Conservation (phyloP, 1,284 basidiomycete genomes). For the Ceratobasidium theobromae region DNA sequence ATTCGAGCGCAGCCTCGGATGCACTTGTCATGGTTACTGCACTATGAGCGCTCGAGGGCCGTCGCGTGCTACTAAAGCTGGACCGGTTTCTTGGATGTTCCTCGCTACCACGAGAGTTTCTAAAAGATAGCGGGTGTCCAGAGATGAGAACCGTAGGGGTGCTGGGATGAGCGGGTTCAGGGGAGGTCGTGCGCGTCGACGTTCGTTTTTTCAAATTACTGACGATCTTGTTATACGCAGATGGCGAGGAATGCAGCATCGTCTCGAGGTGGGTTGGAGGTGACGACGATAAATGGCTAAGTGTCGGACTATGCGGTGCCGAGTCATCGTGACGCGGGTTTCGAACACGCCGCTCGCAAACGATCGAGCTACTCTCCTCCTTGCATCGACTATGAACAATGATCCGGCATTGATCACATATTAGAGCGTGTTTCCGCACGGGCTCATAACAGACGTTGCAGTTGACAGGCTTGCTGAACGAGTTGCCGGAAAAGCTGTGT, state of each 20-base stretch:
- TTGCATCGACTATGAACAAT: constrained; percentile 85
- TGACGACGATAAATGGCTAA: constrained; percentile 24
- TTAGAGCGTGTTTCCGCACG: constrained; percentile 83
- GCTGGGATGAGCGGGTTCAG: neutral
- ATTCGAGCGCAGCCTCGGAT: neutral
- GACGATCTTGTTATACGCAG: constrained; percentile 25
- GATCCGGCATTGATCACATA: constrained; percentile 87
- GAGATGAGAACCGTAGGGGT: constrained; percentile 3
- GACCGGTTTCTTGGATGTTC: constrained; percentile 30
- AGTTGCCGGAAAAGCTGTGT: constrained; percentile 86
- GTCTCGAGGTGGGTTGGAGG: constrained; percentile 12
- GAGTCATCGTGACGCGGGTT: constrained; percentile 53
- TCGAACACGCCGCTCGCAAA: constrained; percentile 64
- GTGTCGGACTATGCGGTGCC: constrained; percentile 36
- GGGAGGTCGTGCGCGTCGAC: constrained; percentile 22
- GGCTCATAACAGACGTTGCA: constrained; percentile 81
- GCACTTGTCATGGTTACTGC: constrained; percentile 29
- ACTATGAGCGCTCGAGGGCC: constrained; percentile 35
- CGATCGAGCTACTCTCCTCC: constrained; percentile 62
- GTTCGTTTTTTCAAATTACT: constrained; percentile 23
- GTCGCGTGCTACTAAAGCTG: constrained; percentile 32
- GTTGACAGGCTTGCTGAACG: constrained; percentile 85
- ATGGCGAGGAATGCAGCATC: constrained; percentile 4
- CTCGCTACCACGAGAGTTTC: constrained; percentile 27
- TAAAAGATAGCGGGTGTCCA: constrained; percentile 4